These are phyloP conservation scores for Raffaelea arxii DNA, from an alignment of 2,329 filamentous ascomycete species.

Conservation along the genomic window DNA sequence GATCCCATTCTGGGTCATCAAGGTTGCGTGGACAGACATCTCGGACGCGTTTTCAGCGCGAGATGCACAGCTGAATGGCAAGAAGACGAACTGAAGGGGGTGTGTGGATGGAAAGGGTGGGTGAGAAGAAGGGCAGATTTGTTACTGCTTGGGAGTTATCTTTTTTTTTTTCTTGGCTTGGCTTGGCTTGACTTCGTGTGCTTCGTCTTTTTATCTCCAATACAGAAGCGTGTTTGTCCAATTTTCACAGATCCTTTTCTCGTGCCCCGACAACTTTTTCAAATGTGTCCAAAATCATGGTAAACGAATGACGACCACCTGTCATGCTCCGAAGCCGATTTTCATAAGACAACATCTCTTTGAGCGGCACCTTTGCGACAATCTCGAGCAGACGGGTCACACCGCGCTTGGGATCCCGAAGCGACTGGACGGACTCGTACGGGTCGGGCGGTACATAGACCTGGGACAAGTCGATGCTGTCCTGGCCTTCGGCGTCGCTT, in stretches of 20 bases:
- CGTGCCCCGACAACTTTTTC: slow-evolving; percentile 44
- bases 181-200: background rate
- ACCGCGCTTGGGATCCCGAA: slow-evolving; percentile 36
- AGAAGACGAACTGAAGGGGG: slow-evolving; percentile 21
- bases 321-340: slow-evolving; percentile 84
- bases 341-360: slow-evolving; percentile 94
- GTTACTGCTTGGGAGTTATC: background rate
- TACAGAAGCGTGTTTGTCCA: no score
- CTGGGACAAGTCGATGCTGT: slow-evolving; percentile 55
- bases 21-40: slow-evolving; percentile 44
- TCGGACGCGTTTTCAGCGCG: slow-evolving; percentile 39
- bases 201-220: background rate
- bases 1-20: slow-evolving; percentile 50
- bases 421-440: slow-evolving; percentile 53
- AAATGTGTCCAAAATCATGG: slow-evolving; percentile 49
- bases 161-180: background rate
- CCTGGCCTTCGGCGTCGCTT: slow-evolving; percentile 21
- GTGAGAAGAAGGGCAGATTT: background rate
- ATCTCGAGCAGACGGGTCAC: slow-evolving; percentile 51
- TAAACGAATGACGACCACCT: slow-evolving; percentile 60
- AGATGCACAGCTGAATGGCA: slow-evolving; percentile 18
- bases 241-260: slow-evolving; percentile 32
- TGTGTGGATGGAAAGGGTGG: background rate
- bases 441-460: slow-evolving; percentile 88
- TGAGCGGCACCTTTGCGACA: slow-evolving; percentile 78